Evolutionary conservation across 805 yeast species (phyloP).

Genomic region (Wickerhamiella allomyrinae): DNA sequence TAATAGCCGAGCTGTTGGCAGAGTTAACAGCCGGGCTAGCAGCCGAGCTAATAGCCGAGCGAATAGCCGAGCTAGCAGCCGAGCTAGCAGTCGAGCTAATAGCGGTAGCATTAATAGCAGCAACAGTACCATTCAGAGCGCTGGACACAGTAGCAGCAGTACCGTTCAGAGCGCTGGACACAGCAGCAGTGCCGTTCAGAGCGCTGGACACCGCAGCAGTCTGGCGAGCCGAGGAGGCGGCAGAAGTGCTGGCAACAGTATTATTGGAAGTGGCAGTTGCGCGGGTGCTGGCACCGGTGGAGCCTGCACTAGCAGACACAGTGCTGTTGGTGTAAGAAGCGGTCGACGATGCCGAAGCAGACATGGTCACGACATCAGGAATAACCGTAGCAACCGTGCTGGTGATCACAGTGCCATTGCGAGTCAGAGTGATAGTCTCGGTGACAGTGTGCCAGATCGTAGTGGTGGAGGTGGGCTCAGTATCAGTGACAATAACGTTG

Average conservation of each 20-base stretch:
- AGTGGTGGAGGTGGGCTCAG: slow-evolving; percentile 8
- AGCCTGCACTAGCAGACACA: not conserved
- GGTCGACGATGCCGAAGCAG: not conserved
- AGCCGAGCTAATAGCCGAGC: not conserved
- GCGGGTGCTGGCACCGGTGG: not conserved
- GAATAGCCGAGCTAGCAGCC: not conserved
- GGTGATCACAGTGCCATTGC: slow-evolving; percentile 3
- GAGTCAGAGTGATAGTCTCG: not conserved
- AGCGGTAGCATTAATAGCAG: not conserved
- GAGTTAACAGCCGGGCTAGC: not conserved
- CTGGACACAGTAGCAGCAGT: not conserved
- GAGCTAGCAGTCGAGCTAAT: not conserved
- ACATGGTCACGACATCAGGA: not conserved
- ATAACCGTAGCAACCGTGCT: slow-evolving; percentile 4
- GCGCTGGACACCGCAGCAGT: not conserved
- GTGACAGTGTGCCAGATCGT: not conserved
- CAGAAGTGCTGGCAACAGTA: not conserved
- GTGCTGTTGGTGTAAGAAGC: slow-evolving; percentile 1
- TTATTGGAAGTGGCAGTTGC: not conserved
- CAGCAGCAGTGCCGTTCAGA: not conserved
- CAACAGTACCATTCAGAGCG: not conserved
- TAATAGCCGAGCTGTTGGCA: not conserved
- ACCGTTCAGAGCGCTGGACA: not conserved
- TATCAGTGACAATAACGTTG: slow-evolving; percentile 3
- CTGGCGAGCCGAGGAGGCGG: slow-evolving; percentile 3